These are phyloP conservation scores for Xylaria digitata DNA, from an alignment of 2,329 filamentous ascomycete species.

Conservation along the genomic window DNA sequence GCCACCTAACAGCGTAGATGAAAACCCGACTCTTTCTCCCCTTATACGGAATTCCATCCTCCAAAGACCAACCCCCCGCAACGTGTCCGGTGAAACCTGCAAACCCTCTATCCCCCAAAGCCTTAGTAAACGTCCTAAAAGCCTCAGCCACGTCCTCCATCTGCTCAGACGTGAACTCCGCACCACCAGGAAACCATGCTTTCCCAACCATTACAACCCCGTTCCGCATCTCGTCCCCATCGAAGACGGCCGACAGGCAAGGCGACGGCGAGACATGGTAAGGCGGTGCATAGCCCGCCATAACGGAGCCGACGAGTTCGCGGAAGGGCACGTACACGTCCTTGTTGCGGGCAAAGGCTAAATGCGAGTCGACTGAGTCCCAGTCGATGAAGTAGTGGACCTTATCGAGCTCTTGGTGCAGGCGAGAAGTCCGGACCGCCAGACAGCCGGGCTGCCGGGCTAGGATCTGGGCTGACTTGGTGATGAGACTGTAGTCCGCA, in stretches of 20 bases:
- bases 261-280: conserved; percentile 43
- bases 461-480: conserved; percentile 29
- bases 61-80: conserved; percentile 41
- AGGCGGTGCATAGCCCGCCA: conserved; percentile 10
- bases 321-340: conserved; percentile 37
- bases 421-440: conserved; percentile 39
- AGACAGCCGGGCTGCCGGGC: conserved; percentile 40
- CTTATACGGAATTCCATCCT: conserved; percentile 36
- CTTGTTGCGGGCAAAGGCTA: conserved; percentile 36
- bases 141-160: conserved; percentile 5
- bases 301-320: conserved; percentile 18
- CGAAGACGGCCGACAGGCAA: conserved; percentile 32
- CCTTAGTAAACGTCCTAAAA: conserved; percentile 23
- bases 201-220: conserved; percentile 39
- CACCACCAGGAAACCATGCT: conserved; percentile 36
- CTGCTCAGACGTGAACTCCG: conserved; percentile 12
- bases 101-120: not conserved
- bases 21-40: conserved; percentile 38
- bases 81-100: conserved; percentile 34
- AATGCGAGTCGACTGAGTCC: conserved; percentile 39
- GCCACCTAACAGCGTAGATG: conserved; percentile 42
- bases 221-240: conserved; percentile 18
- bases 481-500: conserved; percentile 27
- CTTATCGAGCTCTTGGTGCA: conserved; percentile 30
- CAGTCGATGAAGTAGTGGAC: conserved; percentile 45